Conservation (phyloP, 1,284 basidiomycete genomes). For the Leccinum pallidistipes region DNA sequence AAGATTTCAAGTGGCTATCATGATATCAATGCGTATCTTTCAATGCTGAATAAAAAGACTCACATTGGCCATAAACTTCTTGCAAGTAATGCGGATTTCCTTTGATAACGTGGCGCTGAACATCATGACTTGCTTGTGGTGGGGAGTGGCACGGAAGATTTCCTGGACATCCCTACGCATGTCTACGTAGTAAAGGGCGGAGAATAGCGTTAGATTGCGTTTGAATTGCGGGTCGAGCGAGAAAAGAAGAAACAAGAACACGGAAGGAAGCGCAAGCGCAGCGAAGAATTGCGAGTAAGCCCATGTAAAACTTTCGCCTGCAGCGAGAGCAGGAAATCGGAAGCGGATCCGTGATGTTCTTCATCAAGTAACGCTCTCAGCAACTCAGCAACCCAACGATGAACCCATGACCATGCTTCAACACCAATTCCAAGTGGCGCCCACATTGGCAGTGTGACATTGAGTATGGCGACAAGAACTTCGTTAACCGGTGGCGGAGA, state of each 20-base stretch:
- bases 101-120: constrained; percentile 98
- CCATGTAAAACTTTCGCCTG: constrained; percentile 18
- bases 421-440: constrained; percentile 35
- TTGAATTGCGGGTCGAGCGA: constrained; percentile 44
- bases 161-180: constrained; percentile 99
- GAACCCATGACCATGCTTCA: constrained; percentile 35
- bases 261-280: constrained; percentile 15
- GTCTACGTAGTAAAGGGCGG: constrained; percentile 60
- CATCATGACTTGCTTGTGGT: constrained; percentile 99
- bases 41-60: constrained; percentile 34
- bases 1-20: constrained; percentile 96
- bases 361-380: constrained; percentile 31
- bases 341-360: constrained; percentile 24
- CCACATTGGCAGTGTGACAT: constrained; percentile 44
- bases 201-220: constrained; percentile 62
- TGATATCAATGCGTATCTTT: constrained; percentile 2
- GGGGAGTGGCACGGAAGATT: constrained; percentile 99
- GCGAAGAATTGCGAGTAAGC: constrained; percentile 11
- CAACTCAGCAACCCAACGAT: constrained; percentile 30
- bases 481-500: constrained; percentile 37
- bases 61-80: constrained; percentile 99
- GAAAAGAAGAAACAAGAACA: constrained; percentile 45
- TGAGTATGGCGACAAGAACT: constrained; percentile 54
- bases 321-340: constrained; percentile 20
- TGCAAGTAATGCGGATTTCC: constrained; percentile 97